Percentiles rank a stretch among this genome's conserved stretches.
These are phyloP conservation scores for Diophrys appendiculata DNA, from an alignment of 73 alveolate species.

Conservation along the genomic window DNA sequence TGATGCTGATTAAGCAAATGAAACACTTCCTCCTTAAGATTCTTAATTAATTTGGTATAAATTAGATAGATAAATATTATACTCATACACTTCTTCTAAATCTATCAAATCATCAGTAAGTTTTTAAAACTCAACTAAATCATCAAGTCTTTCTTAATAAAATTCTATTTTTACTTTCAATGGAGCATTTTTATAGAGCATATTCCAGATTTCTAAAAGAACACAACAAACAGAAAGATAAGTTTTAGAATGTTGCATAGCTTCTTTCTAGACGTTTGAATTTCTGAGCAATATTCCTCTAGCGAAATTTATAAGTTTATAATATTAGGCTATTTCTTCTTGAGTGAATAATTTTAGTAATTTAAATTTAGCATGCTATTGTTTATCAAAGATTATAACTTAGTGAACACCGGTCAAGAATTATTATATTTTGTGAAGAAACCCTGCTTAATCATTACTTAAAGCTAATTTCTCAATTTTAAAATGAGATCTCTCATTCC, in stretches of 20 bases:
- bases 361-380: not conserved
- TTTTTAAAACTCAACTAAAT: not conserved
- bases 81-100: not conserved
- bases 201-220: not conserved
- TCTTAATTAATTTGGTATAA: not conserved
- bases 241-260: not conserved
- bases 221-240: not conserved
- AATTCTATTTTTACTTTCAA: not conserved
- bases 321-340: not conserved
- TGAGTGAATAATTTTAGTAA: not conserved
- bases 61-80: not conserved
- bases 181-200: not conserved
- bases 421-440: too few relatives aligned
- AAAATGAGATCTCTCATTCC: not conserved
- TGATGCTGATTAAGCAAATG: too few relatives aligned
- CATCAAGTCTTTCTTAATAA: not conserved
- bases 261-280: not conserved
- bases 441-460: not conserved
- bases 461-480: not conserved
- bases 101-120: not conserved
- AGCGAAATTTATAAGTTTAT: not conserved
- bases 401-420: not conserved
- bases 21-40: constrained; percentile 1
- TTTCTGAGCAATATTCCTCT: not conserved
- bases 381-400: not conserved